Percentiles rank a stretch among this genome's conserved stretches.
Evolutionary conservation across 1,284 basidiomycete genomes (phyloP).

Genomic region (Malassezia caprae): DNA sequence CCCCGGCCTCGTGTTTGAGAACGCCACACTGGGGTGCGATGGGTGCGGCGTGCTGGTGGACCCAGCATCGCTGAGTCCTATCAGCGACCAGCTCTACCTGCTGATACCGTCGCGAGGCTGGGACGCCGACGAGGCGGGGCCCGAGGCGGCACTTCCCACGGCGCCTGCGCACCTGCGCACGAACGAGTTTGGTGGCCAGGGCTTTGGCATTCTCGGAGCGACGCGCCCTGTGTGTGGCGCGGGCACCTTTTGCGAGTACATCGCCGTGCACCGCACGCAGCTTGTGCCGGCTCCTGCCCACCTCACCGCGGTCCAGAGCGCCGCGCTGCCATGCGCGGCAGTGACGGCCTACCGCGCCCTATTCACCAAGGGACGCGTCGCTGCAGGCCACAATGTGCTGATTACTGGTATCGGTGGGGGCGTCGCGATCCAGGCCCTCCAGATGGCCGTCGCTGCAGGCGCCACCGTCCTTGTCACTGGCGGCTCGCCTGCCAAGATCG

Average conservation of each 20-base stretch:
- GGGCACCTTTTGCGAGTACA: constrained; percentile 69
- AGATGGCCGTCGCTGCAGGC: constrained; percentile 65
- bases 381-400: constrained; percentile 62
- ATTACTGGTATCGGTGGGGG: constrained; percentile 58
- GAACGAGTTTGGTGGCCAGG: constrained; percentile 25
- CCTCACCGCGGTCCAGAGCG: constrained; percentile 60
- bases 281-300: constrained; percentile 62
- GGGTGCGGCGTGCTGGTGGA: constrained; percentile 52
- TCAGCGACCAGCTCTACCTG: constrained; percentile 53
- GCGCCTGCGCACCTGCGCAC: constrained; percentile 21
- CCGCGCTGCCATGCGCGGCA: constrained; percentile 66
- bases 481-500: constrained; percentile 61
- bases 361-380: constrained; percentile 60
- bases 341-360: constrained; percentile 76
- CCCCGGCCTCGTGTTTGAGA: constrained; percentile 58
- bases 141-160: constrained; percentile 33
- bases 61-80: constrained; percentile 4
- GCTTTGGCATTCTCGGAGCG: constrained; percentile 40
- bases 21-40: constrained; percentile 60
- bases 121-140: constrained; percentile 57
- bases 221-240: constrained; percentile 27
- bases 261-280: constrained; percentile 62
- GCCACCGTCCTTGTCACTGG: constrained; percentile 76
- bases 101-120: constrained; percentile 66
- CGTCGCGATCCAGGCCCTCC: constrained; percentile 66